Evolutionary conservation across 2,329 filamentous ascomycete species (phyloP), one percentile per base, ranked within the genome.

Genomic region (Tothia fuscella): DNA sequence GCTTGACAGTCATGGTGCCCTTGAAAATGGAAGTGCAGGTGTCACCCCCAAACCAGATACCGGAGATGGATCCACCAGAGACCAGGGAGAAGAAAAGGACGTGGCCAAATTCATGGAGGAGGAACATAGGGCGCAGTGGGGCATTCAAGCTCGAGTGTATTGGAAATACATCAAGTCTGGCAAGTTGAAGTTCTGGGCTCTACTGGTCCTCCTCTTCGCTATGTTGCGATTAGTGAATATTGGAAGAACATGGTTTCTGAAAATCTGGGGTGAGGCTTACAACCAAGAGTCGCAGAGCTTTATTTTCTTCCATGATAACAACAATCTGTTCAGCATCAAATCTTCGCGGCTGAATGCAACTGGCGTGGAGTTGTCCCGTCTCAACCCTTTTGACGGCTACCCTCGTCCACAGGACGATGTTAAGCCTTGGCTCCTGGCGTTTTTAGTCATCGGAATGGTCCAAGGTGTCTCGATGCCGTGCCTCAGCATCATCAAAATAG

Each of bases 161-260:
- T 86, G 82, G 77, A 76, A 78, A 48, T 94, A 93, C 50, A 78
- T 93, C 61, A 82, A 78, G 57, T 84, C 86, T 4, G 87, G 87
- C 2, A 80, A 76, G 10, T 66, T 88, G 33, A 67, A 67, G 43
- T 85, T 79, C 67, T 94, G 87, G 87, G 56, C 63, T 3, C 51
- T 76, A 2, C 67, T 88, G 2, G 64, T 89, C 3, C 25, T 74
- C 1, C 64, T 78, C 10, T 75, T 88, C 45, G 58, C 72, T 5
- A 30, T 78, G 0, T 84, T 77, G 51, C 77, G 87, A 5, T 53
- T 77, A 10, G 62, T 74, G 14, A 72, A 78, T 28, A 67, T 93
- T 29, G 70, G 70, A 1, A 74, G 85, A 52, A 78, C 75, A 2
- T 89, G 85, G 72, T 88, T 91, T 33, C 68, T 94, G 41, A 93